Conservation (phyloP, 2,329 filamentous ascomycete species). For the Aspergillus cejpii region DNA sequence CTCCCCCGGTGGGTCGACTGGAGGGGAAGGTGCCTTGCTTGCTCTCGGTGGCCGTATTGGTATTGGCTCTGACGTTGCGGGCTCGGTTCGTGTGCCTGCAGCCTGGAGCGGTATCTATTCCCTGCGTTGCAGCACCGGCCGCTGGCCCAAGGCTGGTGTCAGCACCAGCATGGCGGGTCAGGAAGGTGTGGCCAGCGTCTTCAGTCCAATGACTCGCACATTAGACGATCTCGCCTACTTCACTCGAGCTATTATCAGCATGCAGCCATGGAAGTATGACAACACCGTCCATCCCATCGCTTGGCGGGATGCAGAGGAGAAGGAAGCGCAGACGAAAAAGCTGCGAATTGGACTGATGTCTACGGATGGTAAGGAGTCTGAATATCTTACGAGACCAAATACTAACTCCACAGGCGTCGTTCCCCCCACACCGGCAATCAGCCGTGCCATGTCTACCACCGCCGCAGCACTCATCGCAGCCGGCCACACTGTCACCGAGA, state of each 20-base stretch:
- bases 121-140: slow-evolving; percentile 75
- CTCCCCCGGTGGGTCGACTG: slow-evolving; percentile 82
- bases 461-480: slow-evolving; percentile 61
- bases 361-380: slow-evolving; percentile 54
- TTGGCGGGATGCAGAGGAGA: slow-evolving; percentile 61
- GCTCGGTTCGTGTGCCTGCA: slow-evolving; percentile 77
- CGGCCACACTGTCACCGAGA: slow-evolving; percentile 67
- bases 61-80: slow-evolving; percentile 84
- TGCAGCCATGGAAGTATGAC: slow-evolving; percentile 86
- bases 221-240: slow-evolving; percentile 79
- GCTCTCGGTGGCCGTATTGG: slow-evolving; percentile 79
- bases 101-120: slow-evolving; percentile 88
- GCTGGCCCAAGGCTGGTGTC: slow-evolving; percentile 81
- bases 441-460: slow-evolving; percentile 64
- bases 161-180: slow-evolving; percentile 87
- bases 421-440: slow-evolving; percentile 77
- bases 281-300: slow-evolving; percentile 76
- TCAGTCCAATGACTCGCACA: slow-evolving; percentile 86
- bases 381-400: slow-evolving; percentile 4
- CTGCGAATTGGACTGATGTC: slow-evolving; percentile 70
- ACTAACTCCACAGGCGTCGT: slow-evolving; percentile 55
- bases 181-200: slow-evolving; percentile 81
- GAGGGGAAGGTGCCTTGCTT: slow-evolving; percentile 73
- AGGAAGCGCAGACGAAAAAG: slow-evolving; percentile 55
- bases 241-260: slow-evolving; percentile 65